Base-by-base conservation (phyloP, 495 filamentous ascomycete genomes). In the Neurospora sp. region DNA sequence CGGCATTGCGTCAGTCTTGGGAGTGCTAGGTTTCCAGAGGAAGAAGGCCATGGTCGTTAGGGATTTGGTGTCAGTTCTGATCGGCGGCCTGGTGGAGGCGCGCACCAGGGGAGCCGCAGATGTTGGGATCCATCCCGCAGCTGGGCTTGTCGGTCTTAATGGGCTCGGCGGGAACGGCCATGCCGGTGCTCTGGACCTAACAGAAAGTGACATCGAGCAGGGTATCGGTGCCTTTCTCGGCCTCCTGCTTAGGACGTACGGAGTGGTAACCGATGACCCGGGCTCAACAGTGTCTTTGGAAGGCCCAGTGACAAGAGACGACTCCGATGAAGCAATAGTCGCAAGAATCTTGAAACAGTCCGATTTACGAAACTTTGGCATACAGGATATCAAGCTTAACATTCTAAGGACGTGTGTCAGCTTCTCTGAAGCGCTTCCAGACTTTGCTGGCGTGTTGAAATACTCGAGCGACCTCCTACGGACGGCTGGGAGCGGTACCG, bases 41-140 rank as follows among this genome's bases (percentile, higher is more conserved):
- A 97, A 97, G 80, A 96, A 96, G 79, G 94, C 91, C 3, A 88
- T 98, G 76, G 88, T 98, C 3, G 84, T 97, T 73, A 90, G 91
- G 75, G 94, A 98, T 77, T 86, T 97, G 71, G 84, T 98, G 9
- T 88, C 89, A n/a, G 88, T 92, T 39, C 84, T 97, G 72, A 92
- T 96, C 71, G 92, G 91, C 72, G 93, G 91, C 1, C 84, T 99
- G 38, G 91, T 97, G n/a, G 92, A 97, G 80, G 96, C 96, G 19
- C 87, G 96, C 45, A 97, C 96, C 71, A 87, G 93, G 71, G 94
- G 94, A 39, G 96, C 96, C 71, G 96, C 96, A 24, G 96, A 98
- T 76, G 91, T 95, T 72, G 96, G 96, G 5, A 91, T 99, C 62
- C 96, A 98, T 81, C 96, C 96, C 66, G 94, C 94, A 36, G 94